Evolutionary conservation across 2,329 filamentous ascomycete species (phyloP), one percentile per base, ranked within the genome.

Genomic region (Phyllosticta citrichinensis): DNA sequence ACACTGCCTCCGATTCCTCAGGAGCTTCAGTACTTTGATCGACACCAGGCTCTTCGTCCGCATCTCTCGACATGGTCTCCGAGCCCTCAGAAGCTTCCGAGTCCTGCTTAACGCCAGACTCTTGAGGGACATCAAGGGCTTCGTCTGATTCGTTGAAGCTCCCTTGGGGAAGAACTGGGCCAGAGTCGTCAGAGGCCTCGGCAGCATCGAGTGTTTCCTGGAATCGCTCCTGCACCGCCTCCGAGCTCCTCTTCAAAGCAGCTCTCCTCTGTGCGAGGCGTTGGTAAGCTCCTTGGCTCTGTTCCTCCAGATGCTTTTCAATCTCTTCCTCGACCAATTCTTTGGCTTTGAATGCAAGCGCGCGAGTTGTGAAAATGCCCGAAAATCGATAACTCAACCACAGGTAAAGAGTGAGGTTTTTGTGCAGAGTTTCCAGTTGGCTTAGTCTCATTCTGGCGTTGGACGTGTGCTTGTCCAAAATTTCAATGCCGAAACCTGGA

Each of bases 321-420:
- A 97, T 92, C 70, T 83, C 85, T 57, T 84, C 80, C 75, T 97
- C 92, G 1, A 92, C 86, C 56, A 95, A 71, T 6, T 76, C 74
- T 70, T 96, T 96, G 56, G 90, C 84, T 70, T 96, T 86, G 65
- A 89, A 87, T 0, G 90, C 91, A 52, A 96, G 79, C 0, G 79
- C 78, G 67, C 93, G 84, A 65, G 87, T 89, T 5, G 78, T 82
- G 72, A 97, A 96, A 57, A 95, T 81, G 56, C 89, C 89, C 3
- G 85, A 80, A 72, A 93, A 96, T 6, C 93, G 87, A 74, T 93
- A 97, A 67, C 89, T 93, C 17, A 99, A 80, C 94, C 94, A 99
- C 1, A 96, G 80, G 70, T 97, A 99, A 55, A 92, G 77, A 53
- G 93, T 90, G 47, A 99, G 77, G 27, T 84, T 80, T 68, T 89